Conservation (phyloP, 768 basidiomycete genomes). For the Rhizopogon vesiculosus region DNA sequence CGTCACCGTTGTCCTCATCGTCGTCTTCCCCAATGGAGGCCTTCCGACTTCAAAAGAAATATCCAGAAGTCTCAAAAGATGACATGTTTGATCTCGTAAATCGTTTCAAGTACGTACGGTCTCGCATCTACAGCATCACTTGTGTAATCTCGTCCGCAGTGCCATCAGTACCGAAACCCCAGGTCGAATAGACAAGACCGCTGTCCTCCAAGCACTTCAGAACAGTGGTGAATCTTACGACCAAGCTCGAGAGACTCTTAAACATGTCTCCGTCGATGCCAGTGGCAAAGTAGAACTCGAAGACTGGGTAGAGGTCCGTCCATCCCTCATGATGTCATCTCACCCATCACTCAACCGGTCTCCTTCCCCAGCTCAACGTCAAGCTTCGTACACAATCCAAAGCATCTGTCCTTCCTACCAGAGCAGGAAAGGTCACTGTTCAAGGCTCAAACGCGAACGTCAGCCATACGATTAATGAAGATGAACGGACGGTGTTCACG, state of each 20-base stretch:
- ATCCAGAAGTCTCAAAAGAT: conserved; percentile 85
- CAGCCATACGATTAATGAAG: conserved; percentile 96
- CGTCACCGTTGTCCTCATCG: conserved; percentile 4
- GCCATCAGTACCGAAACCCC: conserved; percentile 73
- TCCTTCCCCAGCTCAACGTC: conserved; percentile 58
- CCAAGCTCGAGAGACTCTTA: conserved; percentile 82
- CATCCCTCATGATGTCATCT: conserved; percentile 18
- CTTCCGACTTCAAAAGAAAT: conserved; percentile 85
- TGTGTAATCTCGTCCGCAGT: conserved; percentile 32
- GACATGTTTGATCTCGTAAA: conserved; percentile 94
- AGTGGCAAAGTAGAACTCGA: conserved; percentile 96
- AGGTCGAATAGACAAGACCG: conserved; percentile 78
- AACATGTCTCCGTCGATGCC: conserved; percentile 90
- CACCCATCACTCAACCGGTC: conserved; percentile 8
- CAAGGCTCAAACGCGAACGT: conserved; percentile 94
- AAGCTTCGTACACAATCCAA: conserved; percentile 59
- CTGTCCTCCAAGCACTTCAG: conserved; percentile 76
- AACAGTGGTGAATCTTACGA: conserved; percentile 87
- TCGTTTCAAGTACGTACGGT: conserved; percentile 82
- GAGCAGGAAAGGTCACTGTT: conserved; percentile 88
- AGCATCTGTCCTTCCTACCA: conserved; percentile 48
- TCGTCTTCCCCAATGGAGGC: conserved; percentile 58
- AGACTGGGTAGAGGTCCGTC: conserved; percentile 94
- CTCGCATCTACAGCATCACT: background rate
- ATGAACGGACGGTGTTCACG: conserved; percentile 94